These are phyloP conservation scores for Jimgerdemannia flammicorona DNA, from an alignment of 192 early-diverging fungal genomes.

Conservation along the genomic window DNA sequence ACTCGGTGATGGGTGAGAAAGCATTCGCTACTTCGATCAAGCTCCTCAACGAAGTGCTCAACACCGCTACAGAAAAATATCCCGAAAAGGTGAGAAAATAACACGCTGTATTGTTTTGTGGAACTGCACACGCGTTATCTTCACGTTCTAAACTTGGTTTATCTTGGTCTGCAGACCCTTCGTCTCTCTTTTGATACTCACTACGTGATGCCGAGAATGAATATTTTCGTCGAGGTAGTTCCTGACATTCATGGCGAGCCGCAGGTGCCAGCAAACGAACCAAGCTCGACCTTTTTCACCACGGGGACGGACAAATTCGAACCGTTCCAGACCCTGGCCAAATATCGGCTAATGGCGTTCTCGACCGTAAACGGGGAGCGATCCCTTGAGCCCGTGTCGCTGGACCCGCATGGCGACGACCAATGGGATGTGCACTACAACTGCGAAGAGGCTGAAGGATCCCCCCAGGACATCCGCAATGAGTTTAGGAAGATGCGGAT, in stretches of 20 bases:
- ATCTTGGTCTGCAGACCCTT: conserved; percentile 21
- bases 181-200: conserved; percentile 51
- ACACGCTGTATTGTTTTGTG: not conserved
- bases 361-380: conserved; percentile 39
- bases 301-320: conserved; percentile 4
- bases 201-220: conserved; percentile 6
- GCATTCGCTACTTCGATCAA: conserved; percentile 63
- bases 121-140: not conserved
- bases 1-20: conserved; percentile 59
- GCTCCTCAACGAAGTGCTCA: conserved; percentile 61
- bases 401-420: conserved; percentile 15
- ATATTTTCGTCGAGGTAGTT: conserved; percentile 53
- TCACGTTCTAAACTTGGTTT: not conserved
- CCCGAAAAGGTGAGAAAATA: conserved; percentile 38
- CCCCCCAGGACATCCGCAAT: not conserved
- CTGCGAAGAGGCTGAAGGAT: not conserved
- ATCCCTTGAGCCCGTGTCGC: conserved; percentile 27
- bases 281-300: conserved; percentile 6
- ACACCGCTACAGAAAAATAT: conserved; percentile 53
- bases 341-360: conserved; percentile 34
- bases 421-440: conserved; percentile 18
- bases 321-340: conserved; percentile 21
- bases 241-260: conserved; percentile 22
- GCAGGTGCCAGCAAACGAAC: conserved; percentile 25
- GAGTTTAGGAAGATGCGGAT: conserved; percentile 14